Evolutionary conservation across 2,329 filamentous ascomycete genomes (phyloP).

Genomic region (Geosmithia morbida): DNA sequence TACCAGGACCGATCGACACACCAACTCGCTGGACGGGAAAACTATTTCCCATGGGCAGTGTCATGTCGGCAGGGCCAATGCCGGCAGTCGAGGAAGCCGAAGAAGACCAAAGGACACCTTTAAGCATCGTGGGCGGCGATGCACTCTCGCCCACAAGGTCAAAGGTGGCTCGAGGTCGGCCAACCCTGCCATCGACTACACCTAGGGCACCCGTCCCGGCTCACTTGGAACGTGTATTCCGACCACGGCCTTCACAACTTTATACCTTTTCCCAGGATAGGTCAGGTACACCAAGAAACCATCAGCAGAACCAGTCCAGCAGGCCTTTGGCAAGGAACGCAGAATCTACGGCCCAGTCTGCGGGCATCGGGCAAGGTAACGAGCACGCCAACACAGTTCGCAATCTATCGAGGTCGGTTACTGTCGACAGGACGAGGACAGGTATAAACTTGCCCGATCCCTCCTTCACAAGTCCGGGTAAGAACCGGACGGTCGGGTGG

Average conservation of each 20-base stretch:
- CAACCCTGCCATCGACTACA: constrained; percentile 20
- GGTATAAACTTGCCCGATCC: not conserved
- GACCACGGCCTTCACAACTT: constrained; percentile 6
- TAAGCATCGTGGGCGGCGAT: constrained; percentile 8
- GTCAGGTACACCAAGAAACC: not conserved
- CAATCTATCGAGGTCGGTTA: not conserved
- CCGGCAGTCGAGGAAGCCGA: constrained; percentile 15
- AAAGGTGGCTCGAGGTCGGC: not conserved
- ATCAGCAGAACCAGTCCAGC: not conserved
- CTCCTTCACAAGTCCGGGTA: not conserved
- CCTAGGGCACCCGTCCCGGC: constrained; percentile 26
- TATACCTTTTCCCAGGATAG: not conserved
- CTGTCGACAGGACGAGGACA: not conserved
- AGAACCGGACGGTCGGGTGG: not conserved
- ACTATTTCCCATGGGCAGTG: constrained; percentile 19
- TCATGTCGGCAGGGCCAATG: constrained; percentile 12
- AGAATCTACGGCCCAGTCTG: not conserved
- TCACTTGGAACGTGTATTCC: constrained; percentile 22
- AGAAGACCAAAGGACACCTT: constrained; percentile 8
- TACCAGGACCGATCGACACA: constrained; percentile 16
- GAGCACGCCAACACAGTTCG: not conserved
- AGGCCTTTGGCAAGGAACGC: not conserved
- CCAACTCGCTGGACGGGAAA: constrained; percentile 32
- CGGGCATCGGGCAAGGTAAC: not conserved
- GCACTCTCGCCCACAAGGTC: not conserved